Base-by-base conservation (phyloP, 768 basidiomycete species). In the Coprinopsis sp. region DNA sequence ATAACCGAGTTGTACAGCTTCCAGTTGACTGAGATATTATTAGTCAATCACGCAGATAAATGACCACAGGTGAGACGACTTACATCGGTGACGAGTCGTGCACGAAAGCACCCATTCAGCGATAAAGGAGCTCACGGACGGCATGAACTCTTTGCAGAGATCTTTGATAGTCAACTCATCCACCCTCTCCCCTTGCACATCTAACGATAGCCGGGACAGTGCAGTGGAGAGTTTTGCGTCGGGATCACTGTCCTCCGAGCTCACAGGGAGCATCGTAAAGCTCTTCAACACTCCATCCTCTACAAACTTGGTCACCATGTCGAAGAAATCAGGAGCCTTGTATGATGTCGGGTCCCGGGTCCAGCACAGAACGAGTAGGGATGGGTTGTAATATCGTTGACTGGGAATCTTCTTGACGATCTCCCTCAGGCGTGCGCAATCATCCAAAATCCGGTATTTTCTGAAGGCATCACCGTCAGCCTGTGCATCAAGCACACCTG, bases 371-470 rank as follows among this genome's bases (percentile, higher is more conserved):
- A 82, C 63, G 14, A 89, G 46, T 2, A 89, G 61, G 2, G 79
- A 77, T 12, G 87, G 84, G 14, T 74, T 58, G 52, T 81, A 89
- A 61, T 78, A 77, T 16, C 77, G 76, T 38, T 74, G 68, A 1
- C 64, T 51, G 1, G 81, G 80, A 16, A 87, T 64, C 0, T 67
- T 59, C 40, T 77, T 67, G 23, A 87, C 59, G 16, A 87, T 67
- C 47, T 87, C 81, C 27, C 84, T 76, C 18, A 90, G 63, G 19
- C 87, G 79, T 23, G 79, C 64, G 54, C 83, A 86, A 57, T 90
- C 87, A 50, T 86, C 86, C 23, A 89, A 64, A 30, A 81, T 64
- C 4, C 79, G 79, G 58, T 81, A 87, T 69, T 86, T 84, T 55
- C 84, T 87, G 54, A 4, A 23, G 40, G 53, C 22, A 54, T 34